Conservation (phyloP, 306 rosid genomes). For the Quercus gilva region DNA sequence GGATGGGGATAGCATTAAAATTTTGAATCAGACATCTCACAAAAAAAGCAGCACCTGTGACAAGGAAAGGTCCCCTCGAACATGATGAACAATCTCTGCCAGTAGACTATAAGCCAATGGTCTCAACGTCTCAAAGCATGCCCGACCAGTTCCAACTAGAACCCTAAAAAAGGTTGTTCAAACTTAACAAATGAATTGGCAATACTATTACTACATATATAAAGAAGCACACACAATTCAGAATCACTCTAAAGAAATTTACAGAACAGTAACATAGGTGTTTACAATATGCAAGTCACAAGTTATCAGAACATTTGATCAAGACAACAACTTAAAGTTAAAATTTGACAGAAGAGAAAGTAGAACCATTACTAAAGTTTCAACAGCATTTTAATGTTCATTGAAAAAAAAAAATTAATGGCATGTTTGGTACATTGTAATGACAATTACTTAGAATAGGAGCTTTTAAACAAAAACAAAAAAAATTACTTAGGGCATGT, state of each 20-base stretch:
- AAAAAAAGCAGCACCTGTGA: conserved; percentile 56
- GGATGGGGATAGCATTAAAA: neutral
- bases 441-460: too few species aligned
- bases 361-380: neutral
- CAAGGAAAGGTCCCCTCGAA: conserved; percentile 84
- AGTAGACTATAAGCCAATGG: conserved; percentile 97
- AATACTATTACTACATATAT: neutral
- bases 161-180: conserved; percentile 51
- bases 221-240: neutral
- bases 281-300: neutral
- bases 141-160: conserved; percentile 93
- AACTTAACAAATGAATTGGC: neutral
- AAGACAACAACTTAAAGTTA: neutral
- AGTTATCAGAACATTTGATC: neutral
- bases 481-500: too few species aligned
- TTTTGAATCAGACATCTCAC: conserved; percentile 2
- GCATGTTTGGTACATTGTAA: too few species aligned
- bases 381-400: too few species aligned
- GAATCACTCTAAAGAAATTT: neutral
- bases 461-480: too few species aligned
- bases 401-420: too few species aligned
- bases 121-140: conserved; percentile 95
- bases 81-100: conserved; percentile 99
- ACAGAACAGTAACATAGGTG: neutral
- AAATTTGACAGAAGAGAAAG: neutral